A percentile compares a stretch with the other conserved stretches of the same genome.
Evolutionary conservation across 139 green algal species (phyloP).

Genomic region (Zygnema circumcarinatum): DNA sequence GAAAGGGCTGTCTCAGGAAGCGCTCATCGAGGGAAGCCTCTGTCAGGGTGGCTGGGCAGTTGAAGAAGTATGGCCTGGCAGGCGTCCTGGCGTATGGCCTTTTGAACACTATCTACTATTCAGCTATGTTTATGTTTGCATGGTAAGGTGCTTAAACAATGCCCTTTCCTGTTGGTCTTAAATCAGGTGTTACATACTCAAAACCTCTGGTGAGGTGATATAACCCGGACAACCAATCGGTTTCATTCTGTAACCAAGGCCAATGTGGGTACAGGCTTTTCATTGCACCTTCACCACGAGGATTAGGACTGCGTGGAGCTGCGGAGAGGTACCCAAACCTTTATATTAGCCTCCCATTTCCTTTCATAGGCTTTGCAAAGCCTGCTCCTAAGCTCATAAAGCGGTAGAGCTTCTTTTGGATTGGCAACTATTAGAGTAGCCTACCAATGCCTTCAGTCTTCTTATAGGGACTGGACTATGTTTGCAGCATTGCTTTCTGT

Average conservation of each 20-base stretch:
- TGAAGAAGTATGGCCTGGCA: slow-evolving; percentile 51
- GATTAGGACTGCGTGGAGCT: not conserved
- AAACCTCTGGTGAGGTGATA: not conserved
- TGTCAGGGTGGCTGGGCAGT: not conserved
- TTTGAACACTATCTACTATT: slow-evolving; percentile 76
- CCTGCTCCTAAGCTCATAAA: too few species aligned
- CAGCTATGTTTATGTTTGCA: slow-evolving; percentile 58
- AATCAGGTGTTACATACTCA: not conserved
- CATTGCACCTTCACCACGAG: slow-evolving; percentile 27
- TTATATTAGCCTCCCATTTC: too few species aligned
- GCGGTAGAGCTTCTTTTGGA: too few species aligned
- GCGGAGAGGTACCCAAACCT: slow-evolving; percentile 49
- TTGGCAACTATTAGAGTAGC: too few species aligned
- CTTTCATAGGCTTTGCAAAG: too few species aligned
- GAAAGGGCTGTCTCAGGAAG: too few species aligned
- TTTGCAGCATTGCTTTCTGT: too few species aligned
- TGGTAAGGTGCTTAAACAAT: slow-evolving; percentile 18
- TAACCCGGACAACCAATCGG: too few species aligned
- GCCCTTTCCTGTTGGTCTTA: slow-evolving; percentile 4
- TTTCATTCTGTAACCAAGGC: too few species aligned
- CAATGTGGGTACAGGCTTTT: slow-evolving; percentile 16
- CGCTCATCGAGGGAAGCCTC: too few species aligned
- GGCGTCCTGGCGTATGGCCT: slow-evolving; percentile 71
- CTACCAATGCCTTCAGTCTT: too few species aligned
- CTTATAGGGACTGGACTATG: too few species aligned